Conservation (phyloP, 352 stramenopile genomes). For the Pythium utonaiense region DNA sequence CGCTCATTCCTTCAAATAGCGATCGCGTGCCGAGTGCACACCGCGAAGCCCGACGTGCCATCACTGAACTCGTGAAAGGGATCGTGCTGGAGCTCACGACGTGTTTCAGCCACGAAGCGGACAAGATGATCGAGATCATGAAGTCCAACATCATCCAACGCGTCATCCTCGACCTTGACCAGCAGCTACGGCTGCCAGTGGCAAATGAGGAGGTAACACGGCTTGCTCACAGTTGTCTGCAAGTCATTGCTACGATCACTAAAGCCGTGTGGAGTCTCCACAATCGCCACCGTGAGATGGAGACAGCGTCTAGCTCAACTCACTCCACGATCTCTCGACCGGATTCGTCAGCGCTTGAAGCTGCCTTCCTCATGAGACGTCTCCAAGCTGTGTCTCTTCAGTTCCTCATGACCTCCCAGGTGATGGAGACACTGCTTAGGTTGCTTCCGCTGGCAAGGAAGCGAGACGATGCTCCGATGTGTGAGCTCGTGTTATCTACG, state of each 20-base stretch:
- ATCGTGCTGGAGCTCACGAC: slow-evolving; percentile 42
- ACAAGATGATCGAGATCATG: slow-evolving; percentile 58
- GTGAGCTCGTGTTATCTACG: slow-evolving; percentile 39
- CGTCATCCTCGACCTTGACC: slow-evolving; percentile 32
- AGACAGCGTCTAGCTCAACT: background rate
- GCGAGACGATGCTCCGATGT: slow-evolving; percentile 18
- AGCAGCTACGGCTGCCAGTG: background rate
- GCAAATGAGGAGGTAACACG: background rate
- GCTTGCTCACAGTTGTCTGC: slow-evolving; percentile 5
- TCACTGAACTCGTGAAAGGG: slow-evolving; percentile 49
- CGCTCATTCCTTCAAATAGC: slow-evolving; percentile 31
- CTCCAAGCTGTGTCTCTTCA: slow-evolving; percentile 2
- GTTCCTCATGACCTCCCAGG: slow-evolving; percentile 17
- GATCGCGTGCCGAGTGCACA: background rate
- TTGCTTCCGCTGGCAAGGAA: slow-evolving; percentile 12
- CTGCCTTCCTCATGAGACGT: slow-evolving; percentile 6
- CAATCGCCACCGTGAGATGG: background rate
- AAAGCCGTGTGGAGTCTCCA: slow-evolving; percentile 17
- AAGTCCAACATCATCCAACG: slow-evolving; percentile 57
- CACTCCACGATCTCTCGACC: background rate
- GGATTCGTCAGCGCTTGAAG: background rate
- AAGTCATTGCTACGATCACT: slow-evolving; percentile 13
- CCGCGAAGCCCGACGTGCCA: slow-evolving; percentile 18
- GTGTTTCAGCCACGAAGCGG: slow-evolving; percentile 29
- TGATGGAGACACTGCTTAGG: slow-evolving; percentile 17